Evolutionary conservation across 768 basidiomycete species (phyloP).

Genomic region (Gymnopilus dilepis): DNA sequence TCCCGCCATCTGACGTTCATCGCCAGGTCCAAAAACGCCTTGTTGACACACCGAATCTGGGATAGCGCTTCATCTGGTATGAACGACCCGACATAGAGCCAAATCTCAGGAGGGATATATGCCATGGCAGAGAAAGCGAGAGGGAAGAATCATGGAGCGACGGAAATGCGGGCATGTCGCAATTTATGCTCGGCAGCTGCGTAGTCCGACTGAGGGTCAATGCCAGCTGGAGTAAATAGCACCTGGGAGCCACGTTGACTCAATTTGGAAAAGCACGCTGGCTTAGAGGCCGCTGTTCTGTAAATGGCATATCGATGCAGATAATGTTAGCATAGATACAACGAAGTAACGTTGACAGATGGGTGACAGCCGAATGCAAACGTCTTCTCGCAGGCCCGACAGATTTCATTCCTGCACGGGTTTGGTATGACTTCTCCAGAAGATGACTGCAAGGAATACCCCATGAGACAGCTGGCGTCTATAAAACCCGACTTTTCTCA

Average conservation of each 20-base stretch:
- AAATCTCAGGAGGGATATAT: conserved; percentile 28
- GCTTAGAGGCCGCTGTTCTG: not conserved
- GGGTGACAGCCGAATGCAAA: conserved; percentile 1
- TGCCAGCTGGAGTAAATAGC: conserved; percentile 2
- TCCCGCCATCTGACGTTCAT: conserved; percentile 26
- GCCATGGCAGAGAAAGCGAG: conserved; percentile 6
- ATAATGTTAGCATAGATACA: conserved; percentile 7
- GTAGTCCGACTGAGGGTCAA: conserved; percentile 4
- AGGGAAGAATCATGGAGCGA: not conserved
- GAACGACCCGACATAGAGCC: conserved; percentile 29
- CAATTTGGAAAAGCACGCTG: not conserved
- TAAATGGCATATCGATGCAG: conserved; percentile 5
- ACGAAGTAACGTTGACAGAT: conserved; percentile 3
- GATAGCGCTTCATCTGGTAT: conserved; percentile 21
- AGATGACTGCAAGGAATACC: not conserved
- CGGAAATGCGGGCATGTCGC: conserved; percentile 1
- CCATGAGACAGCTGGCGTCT: not conserved
- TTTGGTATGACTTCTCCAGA: not conserved
- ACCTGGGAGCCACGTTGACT: conserved; percentile 4
- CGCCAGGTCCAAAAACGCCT: conserved; percentile 27
- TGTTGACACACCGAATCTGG: conserved; percentile 25
- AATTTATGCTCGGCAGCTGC: conserved; percentile 12
- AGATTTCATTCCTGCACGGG: not conserved
- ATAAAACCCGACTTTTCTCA: not conserved
- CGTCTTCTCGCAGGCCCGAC: conserved; percentile 3